Percentiles rank a stretch among this genome's conserved stretches.
These are phyloP conservation scores for Magnusiomyces ingens DNA, from an alignment of 1,139 yeast genomes.

Conservation along the genomic window DNA sequence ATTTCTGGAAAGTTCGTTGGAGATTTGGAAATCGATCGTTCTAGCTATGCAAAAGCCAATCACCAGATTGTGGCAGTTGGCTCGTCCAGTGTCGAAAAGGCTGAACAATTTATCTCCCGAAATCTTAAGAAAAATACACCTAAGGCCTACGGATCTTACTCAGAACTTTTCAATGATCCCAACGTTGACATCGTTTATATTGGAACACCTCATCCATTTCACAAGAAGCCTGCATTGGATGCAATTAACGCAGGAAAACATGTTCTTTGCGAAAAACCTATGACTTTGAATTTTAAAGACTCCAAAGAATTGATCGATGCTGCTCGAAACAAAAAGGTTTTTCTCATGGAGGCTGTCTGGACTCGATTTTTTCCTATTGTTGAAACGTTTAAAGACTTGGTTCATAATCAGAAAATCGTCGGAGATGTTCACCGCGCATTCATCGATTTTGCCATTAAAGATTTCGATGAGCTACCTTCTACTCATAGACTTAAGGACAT, in stretches of 20 bases:
- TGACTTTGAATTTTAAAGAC: constrained; percentile 47
- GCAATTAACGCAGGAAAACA: constrained; percentile 52
- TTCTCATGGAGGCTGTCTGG: constrained; percentile 63
- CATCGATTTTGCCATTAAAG: constrained; percentile 32
- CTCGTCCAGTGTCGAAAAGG: constrained; percentile 26
- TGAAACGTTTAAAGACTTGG: constrained; percentile 34
- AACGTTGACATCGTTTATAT: constrained; percentile 49
- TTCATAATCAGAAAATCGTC: constrained; percentile 42
- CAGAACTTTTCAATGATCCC: constrained; percentile 38
- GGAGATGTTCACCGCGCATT: constrained; percentile 44
- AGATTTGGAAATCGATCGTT: constrained; percentile 29
- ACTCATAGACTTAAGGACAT: constrained; percentile 36
- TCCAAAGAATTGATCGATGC: constrained; percentile 40
- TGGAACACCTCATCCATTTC: constrained; percentile 54
- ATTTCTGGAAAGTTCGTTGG: constrained; percentile 27
- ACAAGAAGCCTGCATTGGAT: constrained; percentile 43
- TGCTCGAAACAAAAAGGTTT: constrained; percentile 43
- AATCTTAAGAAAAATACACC: constrained; percentile 17
- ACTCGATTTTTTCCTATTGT: constrained; percentile 54
- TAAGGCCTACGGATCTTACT: constrained; percentile 31
- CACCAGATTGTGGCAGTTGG: constrained; percentile 32
- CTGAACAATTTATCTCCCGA: constrained; percentile 22
- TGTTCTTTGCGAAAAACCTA: constrained; percentile 57
- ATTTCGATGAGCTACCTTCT: constrained; percentile 30
- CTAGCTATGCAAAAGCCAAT: constrained; percentile 25